Evolutionary conservation across 495 filamentous ascomycete genomes (phyloP).

Genomic region (Recurvomyces mirabilis): DNA sequence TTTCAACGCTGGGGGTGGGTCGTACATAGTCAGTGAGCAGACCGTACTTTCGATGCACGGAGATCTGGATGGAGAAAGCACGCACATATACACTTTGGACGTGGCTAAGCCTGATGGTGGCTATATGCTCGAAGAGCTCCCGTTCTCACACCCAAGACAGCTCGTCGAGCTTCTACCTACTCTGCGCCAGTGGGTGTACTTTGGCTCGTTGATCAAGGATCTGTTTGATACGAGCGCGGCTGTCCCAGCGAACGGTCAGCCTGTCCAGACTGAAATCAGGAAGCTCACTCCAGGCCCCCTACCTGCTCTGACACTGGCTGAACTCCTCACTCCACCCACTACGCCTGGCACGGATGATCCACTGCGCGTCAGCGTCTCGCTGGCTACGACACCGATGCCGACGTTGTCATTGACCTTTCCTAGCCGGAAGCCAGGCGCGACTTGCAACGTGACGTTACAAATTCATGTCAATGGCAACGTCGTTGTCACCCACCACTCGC

Average conservation of each 20-base stretch:
- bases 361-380: slow-evolving; percentile 15
- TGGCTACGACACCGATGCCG: slow-evolving; percentile 10
- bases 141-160: slow-evolving; percentile 81
- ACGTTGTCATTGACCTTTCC: slow-evolving; percentile 16
- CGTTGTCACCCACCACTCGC: slow-evolving; percentile 10
- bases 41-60: slow-evolving; percentile 26
- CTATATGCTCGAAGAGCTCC: slow-evolving; percentile 54
- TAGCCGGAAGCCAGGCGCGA: neutral
- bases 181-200: slow-evolving; percentile 29
- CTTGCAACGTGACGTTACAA: slow-evolving; percentile 17
- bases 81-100: slow-evolving; percentile 59
- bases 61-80: slow-evolving; percentile 34
- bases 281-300: slow-evolving; percentile 2
- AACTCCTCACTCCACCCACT: slow-evolving; percentile 6
- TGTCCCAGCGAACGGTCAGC: slow-evolving; percentile 2
- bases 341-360: neutral
- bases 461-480: slow-evolving; percentile 25
- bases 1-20: slow-evolving; percentile 24
- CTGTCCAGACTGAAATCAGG: neutral
- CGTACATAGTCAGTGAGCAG: slow-evolving; percentile 10
- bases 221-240: too few species aligned
- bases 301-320: slow-evolving; percentile 6
- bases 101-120: slow-evolving; percentile 46
- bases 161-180: slow-evolving; percentile 61
- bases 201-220: slow-evolving; percentile 21